phyloP scores from a whole-genome alignment of 2,329 filamentous ascomycete genomes.

The Apiospora arundinis region DNA sequence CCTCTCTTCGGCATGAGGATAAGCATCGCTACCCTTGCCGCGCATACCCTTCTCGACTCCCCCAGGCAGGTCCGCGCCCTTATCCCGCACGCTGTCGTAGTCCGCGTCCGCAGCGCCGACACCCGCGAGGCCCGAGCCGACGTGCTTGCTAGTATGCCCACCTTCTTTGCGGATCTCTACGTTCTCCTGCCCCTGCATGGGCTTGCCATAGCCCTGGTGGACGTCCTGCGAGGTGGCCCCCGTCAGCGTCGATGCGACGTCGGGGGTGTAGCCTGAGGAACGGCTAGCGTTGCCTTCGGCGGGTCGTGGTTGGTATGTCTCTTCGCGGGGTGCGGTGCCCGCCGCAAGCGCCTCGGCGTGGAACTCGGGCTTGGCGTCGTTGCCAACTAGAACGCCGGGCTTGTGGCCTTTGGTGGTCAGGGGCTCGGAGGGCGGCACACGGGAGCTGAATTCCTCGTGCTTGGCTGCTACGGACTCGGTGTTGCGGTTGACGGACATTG shows the following conservation, averaged over 20 bases:
- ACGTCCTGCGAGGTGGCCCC: conserved; percentile 54
- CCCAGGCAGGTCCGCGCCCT: conserved; percentile 42
- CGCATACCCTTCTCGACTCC: conserved; percentile 34
- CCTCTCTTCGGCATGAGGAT: conserved; percentile 36
- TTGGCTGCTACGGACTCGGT: conserved; percentile 4
- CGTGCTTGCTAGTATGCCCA: conserved; percentile 43
- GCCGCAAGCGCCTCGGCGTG: conserved; percentile 64
- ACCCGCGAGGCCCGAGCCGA: conserved; percentile 47
- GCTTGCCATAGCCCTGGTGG: conserved; percentile 51
- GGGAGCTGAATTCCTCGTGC: conserved; percentile 37
- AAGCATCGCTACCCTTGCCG: conserved; percentile 27
- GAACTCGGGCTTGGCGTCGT: conserved; percentile 68
- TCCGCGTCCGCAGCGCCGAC: conserved; percentile 41
- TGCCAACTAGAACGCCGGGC: conserved; percentile 64
- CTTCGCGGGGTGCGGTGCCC: conserved; percentile 64
- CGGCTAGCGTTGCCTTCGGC: conserved; percentile 38
- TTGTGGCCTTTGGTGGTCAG: conserved; percentile 64
- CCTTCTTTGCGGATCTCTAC: conserved; percentile 45
- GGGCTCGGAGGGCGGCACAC: conserved; percentile 57
- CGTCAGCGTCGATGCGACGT: conserved; percentile 46
- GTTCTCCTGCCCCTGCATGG: conserved; percentile 49
- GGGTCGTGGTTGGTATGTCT: conserved; percentile 48
- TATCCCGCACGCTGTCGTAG: conserved; percentile 33
- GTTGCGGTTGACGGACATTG: conserved; percentile 15
- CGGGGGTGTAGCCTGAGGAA: conserved; percentile 41